Conservation (phyloP, 371 early-diverging fungal genomes). For the Mucor lusitanicus region DNA sequence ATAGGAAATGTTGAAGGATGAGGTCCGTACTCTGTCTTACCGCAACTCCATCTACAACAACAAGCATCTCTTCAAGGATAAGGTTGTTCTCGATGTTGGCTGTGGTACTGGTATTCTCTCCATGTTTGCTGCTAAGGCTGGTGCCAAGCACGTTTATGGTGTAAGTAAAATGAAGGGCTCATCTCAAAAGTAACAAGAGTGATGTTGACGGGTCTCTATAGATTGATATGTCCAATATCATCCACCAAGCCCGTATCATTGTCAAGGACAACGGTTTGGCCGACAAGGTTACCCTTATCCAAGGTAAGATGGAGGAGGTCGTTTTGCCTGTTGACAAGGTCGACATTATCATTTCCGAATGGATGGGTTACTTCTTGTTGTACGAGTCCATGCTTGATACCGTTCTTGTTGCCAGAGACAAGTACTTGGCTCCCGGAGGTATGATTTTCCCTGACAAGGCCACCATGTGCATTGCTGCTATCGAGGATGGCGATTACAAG, state of each 20-base stretch:
- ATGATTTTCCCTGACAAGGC: conserved; percentile 93
- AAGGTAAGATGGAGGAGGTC: conserved; percentile 97
- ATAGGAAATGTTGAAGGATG: conserved; percentile 94
- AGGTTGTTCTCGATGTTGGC: conserved; percentile 97
- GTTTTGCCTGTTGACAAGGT: conserved; percentile 87
- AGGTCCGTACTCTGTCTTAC: conserved; percentile 94
- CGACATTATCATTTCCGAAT: conserved; percentile 96
- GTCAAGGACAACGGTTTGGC: conserved; percentile 86
- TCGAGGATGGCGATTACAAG: conserved; percentile 94
- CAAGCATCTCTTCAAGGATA: conserved; percentile 93
- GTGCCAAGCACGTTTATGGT: conserved; percentile 92
- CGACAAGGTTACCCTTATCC: conserved; percentile 83
- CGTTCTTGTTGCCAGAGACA: conserved; percentile 93
- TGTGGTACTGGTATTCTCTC: conserved; percentile 97
- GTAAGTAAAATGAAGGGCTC: conserved; percentile 44
- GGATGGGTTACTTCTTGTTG: conserved; percentile 99
- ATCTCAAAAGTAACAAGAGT: background rate
- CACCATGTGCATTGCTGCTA: conserved; percentile 87
- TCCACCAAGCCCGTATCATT: conserved; percentile 89
- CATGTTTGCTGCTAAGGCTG: conserved; percentile 97
- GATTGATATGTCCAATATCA: conserved; percentile 97
- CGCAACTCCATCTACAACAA: conserved; percentile 91
- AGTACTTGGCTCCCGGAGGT: conserved; percentile 81
- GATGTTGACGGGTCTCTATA: conserved; percentile 21
- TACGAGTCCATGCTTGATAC: conserved; percentile 99